Percentiles rank a stretch among this genome's conserved stretches.
Evolutionary conservation across 805 yeast genomes (phyloP).

Genomic region (Suhomyces prunicola): DNA sequence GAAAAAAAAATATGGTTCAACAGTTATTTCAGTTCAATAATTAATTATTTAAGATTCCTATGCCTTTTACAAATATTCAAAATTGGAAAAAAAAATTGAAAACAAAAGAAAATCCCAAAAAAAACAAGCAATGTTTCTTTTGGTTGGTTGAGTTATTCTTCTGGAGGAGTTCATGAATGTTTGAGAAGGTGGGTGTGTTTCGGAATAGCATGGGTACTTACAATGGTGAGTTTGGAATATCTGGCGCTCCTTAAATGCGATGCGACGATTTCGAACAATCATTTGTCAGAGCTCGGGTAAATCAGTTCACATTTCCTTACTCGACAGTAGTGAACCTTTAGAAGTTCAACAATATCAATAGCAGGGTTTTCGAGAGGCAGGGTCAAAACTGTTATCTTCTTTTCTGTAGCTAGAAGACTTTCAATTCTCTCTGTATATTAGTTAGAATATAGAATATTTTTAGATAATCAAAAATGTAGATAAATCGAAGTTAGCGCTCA

Average conservation of each 20-base stretch:
- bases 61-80: neutral
- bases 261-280: slow-evolving; percentile 8
- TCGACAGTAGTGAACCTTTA: neutral
- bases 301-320: neutral
- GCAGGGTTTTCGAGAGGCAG: neutral
- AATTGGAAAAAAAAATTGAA: slow-evolving; percentile 6
- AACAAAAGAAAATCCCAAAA: slow-evolving; percentile 6
- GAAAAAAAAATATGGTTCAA: neutral
- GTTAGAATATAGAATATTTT: neutral
- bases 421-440: neutral
- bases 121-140: slow-evolving; percentile 13
- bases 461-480: neutral
- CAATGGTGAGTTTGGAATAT: neutral
- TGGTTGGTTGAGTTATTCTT: neutral
- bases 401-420: neutral
- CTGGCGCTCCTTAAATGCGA: slow-evolving; percentile 9
- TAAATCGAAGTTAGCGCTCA: too few relatives aligned
- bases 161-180: neutral
- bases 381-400: neutral
- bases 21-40: slow-evolving; percentile 1
- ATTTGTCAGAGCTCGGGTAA: neutral
- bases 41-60: neutral
- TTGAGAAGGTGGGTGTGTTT: neutral
- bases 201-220: neutral
- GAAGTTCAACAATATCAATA: neutral